These are phyloP conservation scores for Candida morakotiae DNA, from an alignment of 805 yeast genomes.

Conservation along the genomic window DNA sequence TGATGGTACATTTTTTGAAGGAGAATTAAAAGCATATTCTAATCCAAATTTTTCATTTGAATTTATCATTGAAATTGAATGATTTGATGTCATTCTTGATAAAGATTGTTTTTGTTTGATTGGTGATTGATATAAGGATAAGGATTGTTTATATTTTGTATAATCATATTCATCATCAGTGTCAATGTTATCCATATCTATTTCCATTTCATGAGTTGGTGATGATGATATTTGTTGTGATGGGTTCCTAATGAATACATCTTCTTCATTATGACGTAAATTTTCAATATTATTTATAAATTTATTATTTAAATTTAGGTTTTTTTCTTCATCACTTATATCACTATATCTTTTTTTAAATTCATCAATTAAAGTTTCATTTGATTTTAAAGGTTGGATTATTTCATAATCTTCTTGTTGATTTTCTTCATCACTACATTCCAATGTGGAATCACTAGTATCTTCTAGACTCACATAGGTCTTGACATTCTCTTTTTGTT, in stretches of 20 bases:
- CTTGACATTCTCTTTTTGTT: background rate
- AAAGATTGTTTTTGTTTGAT: conserved; percentile 10
- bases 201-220: background rate
- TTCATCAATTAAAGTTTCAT: conserved; percentile 19
- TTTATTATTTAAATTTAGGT: background rate
- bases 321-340: conserved; percentile 7
- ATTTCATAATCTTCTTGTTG: conserved; percentile 12
- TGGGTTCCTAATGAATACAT: no score
- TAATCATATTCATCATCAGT: conserved; percentile 6
- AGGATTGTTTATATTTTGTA: conserved; percentile 5
- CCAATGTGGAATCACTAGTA: conserved; percentile 7
- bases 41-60: conserved; percentile 25
- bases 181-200: background rate
- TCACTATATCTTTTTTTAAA: conserved; percentile 4
- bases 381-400: conserved; percentile 15
- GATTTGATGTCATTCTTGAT: conserved; percentile 14
- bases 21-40: conserved; percentile 27
- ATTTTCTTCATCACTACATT: conserved; percentile 5
- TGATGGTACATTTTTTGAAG: conserved; percentile 26
- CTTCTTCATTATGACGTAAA: conserved; percentile 27
- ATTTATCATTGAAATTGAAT: conserved; percentile 21
- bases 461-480: background rate
- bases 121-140: conserved; percentile 14
- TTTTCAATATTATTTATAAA: conserved; percentile 23
- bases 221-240: no score